Evolutionary conservation across 768 basidiomycete species (phyloP), one percentile per base, ranked within the genome.

Genomic region (Rossbeevera mucosa): DNA sequence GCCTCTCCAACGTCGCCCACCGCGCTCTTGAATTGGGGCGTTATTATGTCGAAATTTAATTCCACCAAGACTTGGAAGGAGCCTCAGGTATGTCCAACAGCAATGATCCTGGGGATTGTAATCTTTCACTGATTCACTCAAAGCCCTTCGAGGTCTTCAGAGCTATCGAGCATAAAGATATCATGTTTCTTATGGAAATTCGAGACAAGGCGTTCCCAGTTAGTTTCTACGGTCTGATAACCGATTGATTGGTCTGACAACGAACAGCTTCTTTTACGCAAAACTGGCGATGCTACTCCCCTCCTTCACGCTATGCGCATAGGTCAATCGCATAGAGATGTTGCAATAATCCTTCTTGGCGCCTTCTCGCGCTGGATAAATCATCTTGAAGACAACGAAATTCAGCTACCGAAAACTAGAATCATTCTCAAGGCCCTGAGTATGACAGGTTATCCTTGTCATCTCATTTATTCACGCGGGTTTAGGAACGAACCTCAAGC

Each of bases 301-400:
- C 80, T 98, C 13, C 79, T 96, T 7, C 92, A 97, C 64, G 91
- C 93, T 1, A 91, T 95, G 78, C 77, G 87, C 21, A 85, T 89
- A 25, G 87, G 88, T 24, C 71, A 76, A 55, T 80, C 81, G 33
- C 85, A 91, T 59, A 75, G 80, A 53, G 93, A 96, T 47, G 81
- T 97, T 8, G 88, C 91, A 4, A 90, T 98, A 54, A 62, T 95
- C 5, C 75, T 98, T 2, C 67, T 96, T 13, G 94, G 94, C 12
- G 92, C 94, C 12, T 84, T 96, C 64, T 94, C 91, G 12, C 82
- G 94, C 20, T 95, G 85, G 75, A 82, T 98, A 50, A 98, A 98
- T 65, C 78, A 89, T 61, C 76, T 96, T 1, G 83, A 88, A 53
- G 92, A 92, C 53, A 81, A 80, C 42, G 91, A 95, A 55, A 77